phyloP scores from a whole-genome alignment of 2,329 filamentous ascomycete species.

The Falciphora oryzae region DNA sequence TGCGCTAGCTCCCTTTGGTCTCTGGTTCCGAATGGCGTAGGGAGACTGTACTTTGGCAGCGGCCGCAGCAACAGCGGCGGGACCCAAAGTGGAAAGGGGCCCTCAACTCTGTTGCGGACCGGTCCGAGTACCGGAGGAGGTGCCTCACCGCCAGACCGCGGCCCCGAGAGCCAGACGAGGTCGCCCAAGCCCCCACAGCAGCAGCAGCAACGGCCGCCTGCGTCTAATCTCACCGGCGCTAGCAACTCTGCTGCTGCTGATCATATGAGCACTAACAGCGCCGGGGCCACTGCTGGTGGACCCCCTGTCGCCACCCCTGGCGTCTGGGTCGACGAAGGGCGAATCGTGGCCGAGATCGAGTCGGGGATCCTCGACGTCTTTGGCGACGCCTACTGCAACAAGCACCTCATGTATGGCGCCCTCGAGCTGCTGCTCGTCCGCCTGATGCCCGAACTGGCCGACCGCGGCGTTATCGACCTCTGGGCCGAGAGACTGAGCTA shows the following conservation, averaged over 20 bases:
- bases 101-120: slow-evolving; percentile 6
- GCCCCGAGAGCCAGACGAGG: not conserved
- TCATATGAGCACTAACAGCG: not conserved
- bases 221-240: slow-evolving; percentile 5
- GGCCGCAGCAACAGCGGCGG: not conserved
- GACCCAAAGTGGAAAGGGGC: not conserved
- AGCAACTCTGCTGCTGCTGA: slow-evolving; percentile 10
- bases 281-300: no score
- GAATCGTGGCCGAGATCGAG: slow-evolving; percentile 54
- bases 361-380: slow-evolving; percentile 65
- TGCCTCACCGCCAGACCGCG: not conserved
- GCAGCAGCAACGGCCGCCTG: not conserved
- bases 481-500: slow-evolving; percentile 62
- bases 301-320: no score
- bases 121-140: slow-evolving; percentile 4
- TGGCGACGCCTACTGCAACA: slow-evolving; percentile 83
- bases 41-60: slow-evolving; percentile 43
- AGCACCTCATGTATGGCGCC: slow-evolving; percentile 77
- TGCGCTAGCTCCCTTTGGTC: slow-evolving; percentile 57
- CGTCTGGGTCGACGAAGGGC: slow-evolving; percentile 32
- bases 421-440: slow-evolving; percentile 78
- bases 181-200: not conserved
- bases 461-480: slow-evolving; percentile 64
- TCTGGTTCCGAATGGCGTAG: slow-evolving; percentile 41
- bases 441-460: slow-evolving; percentile 76